phyloP scores from a whole-genome alignment of 139 green algal genomes.

The Micractinium sp. region DNA sequence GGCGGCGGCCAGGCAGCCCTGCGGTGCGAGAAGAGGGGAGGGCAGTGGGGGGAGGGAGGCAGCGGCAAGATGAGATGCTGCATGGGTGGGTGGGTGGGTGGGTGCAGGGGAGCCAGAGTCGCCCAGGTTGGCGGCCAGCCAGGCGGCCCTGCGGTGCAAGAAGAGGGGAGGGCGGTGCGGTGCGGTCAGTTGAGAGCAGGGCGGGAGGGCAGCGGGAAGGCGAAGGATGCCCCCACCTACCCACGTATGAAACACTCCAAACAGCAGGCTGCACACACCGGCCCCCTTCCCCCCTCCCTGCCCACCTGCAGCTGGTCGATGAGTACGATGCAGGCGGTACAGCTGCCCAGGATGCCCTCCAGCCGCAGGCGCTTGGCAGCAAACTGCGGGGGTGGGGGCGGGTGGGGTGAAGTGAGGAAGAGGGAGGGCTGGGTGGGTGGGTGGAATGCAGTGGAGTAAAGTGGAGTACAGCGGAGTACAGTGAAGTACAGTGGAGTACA shows the following conservation, averaged over 20 bases:
- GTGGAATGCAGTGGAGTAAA: background rate
- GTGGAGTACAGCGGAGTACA: background rate
- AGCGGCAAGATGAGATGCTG: background rate
- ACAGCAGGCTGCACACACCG: background rate
- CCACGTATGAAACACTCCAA: no score
- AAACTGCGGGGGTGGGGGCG: constrained; percentile 9
- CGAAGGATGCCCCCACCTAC: no score
- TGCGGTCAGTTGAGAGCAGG: no score
- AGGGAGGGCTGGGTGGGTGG: no score
- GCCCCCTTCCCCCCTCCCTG: background rate
- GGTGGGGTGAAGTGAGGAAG: no score
- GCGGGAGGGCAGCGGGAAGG: no score
- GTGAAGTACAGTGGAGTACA: background rate
- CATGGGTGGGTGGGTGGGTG: no score
- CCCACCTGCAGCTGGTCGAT: constrained; percentile 61
- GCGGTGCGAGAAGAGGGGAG: background rate
- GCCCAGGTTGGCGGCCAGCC: no score
- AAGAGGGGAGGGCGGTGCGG: no score
- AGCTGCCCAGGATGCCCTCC: constrained; percentile 73
- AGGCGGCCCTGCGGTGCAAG: no score
- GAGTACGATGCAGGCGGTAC: constrained; percentile 81
- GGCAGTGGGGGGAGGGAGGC: background rate
- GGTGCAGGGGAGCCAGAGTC: background rate
- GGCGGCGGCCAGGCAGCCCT: constrained; percentile 74
- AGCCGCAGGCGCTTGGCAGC: constrained; percentile 33